Conservation (phyloP, 495 filamentous ascomycete species). For the Staphylotrichum tortipilum region DNA sequence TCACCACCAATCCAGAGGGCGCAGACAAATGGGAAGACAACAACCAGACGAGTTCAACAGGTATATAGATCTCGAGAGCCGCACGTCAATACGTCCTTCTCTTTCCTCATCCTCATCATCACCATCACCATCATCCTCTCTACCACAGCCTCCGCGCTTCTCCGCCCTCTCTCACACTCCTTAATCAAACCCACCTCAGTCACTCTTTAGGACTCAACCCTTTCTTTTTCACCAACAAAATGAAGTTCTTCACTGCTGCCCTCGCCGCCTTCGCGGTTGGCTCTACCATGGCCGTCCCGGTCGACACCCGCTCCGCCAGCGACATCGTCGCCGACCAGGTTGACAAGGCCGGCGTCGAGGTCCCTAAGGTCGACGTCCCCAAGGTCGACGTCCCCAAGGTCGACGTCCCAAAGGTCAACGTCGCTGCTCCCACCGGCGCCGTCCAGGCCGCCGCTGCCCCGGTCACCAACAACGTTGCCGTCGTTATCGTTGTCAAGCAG, state of each 20-base stretch:
- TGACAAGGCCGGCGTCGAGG: background rate
- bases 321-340: background rate
- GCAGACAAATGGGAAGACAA: too few species aligned
- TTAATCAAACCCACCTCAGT: slow-evolving; percentile 7
- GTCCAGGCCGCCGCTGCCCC: background rate
- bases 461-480: background rate
- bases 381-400: background rate
- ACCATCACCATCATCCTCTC: background rate
- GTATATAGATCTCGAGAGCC: background rate
- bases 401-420: background rate
- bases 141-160: background rate
- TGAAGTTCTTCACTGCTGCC: slow-evolving; percentile 13
- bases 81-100: background rate
- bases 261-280: slow-evolving; percentile 10
- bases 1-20: too few species aligned
- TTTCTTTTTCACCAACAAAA: background rate
- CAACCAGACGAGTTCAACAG: too few species aligned
- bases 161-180: background rate
- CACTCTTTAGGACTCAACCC: slow-evolving; percentile 5
- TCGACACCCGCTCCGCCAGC: background rate
- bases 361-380: background rate
- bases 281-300: slow-evolving; percentile 9
- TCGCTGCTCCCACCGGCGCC: background rate
- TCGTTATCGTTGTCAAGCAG: background rate
- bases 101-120: background rate